Evolutionary conservation across 1,284 basidiomycete species (phyloP).

Genomic region (Boletus calvinii): DNA sequence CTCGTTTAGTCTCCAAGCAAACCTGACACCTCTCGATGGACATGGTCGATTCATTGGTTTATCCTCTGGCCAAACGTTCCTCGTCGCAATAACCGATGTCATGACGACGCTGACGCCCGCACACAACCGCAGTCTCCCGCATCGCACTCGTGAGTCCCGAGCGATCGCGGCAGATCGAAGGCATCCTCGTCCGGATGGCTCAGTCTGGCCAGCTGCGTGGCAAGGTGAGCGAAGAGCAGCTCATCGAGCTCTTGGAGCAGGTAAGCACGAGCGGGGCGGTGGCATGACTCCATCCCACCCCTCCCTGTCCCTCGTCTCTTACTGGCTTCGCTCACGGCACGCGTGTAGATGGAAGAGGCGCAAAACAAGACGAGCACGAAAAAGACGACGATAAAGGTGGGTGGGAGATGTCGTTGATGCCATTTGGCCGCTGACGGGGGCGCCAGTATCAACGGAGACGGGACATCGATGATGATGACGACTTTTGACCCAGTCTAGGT

Average conservation of each 20-base stretch:
- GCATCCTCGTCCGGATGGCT: slow-evolving; percentile 85
- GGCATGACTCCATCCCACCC: background rate
- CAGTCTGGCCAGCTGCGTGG: slow-evolving; percentile 89
- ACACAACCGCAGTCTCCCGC: slow-evolving; percentile 64
- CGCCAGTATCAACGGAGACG: slow-evolving; percentile 70
- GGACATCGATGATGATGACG: slow-evolving; percentile 73
- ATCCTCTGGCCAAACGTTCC: background rate
- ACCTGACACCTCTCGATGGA: slow-evolving; percentile 1
- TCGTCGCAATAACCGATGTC: background rate
- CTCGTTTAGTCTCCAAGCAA: background rate
- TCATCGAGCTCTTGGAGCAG: slow-evolving; percentile 93
- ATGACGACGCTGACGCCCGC: background rate
- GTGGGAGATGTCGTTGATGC: slow-evolving; percentile 26
- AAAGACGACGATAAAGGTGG: slow-evolving; percentile 69
- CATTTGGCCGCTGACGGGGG: background rate
- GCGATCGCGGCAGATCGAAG: slow-evolving; percentile 84
- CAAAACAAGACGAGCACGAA: slow-evolving; percentile 52
- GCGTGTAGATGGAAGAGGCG: slow-evolving; percentile 63
- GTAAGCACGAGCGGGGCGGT: slow-evolving; percentile 42
- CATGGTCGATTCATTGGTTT: background rate
- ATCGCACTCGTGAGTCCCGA: slow-evolving; percentile 92
- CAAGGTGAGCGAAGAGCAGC: slow-evolving; percentile 82
- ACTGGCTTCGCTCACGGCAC: background rate
- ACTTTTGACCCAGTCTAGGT: slow-evolving; percentile 43
- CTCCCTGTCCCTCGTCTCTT: background rate